Conservation (phyloP, 768 basidiomycete genomes). For the Imleria badia region DNA sequence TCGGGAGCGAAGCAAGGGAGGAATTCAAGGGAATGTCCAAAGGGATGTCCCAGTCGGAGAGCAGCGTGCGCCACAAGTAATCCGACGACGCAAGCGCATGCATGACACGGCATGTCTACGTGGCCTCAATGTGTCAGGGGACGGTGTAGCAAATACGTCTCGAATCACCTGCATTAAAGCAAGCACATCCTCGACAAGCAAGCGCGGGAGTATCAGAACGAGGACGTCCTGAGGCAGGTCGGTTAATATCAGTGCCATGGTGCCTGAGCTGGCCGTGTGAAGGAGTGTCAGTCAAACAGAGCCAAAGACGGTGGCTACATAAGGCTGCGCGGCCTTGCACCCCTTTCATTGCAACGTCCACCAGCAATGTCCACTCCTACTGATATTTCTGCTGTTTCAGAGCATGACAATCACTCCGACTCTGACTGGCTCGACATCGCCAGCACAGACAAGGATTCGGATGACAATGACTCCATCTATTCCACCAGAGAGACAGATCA, state of each 20-base stretch:
- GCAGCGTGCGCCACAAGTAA: slow-evolving; percentile 54
- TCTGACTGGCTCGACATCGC: slow-evolving; percentile 84
- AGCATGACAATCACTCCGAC: slow-evolving; percentile 68
- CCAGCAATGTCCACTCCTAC: slow-evolving; percentile 34
- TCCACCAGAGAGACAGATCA: slow-evolving; percentile 58
- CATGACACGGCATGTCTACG: slow-evolving; percentile 60
- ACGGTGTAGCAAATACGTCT: neutral
- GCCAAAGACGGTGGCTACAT: slow-evolving; percentile 29
- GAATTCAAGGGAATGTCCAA: slow-evolving; percentile 40
- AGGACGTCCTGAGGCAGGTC: slow-evolving; percentile 47
- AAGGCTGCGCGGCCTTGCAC: slow-evolving; percentile 24
- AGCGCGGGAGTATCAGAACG: slow-evolving; percentile 34
- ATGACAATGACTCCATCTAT: slow-evolving; percentile 67
- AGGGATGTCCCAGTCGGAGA: slow-evolving; percentile 34
- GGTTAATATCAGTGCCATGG: slow-evolving; percentile 16
- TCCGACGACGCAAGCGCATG: slow-evolving; percentile 51
- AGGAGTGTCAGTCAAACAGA: slow-evolving; percentile 22
- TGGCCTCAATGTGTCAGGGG: slow-evolving; percentile 22
- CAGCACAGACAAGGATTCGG: slow-evolving; percentile 61
- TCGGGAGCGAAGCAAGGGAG: slow-evolving; percentile 36
- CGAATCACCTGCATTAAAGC: slow-evolving; percentile 47
- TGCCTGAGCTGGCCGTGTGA: neutral
- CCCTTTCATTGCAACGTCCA: slow-evolving; percentile 32
- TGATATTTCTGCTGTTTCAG: slow-evolving; percentile 50
- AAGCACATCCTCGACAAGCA: slow-evolving; percentile 44